Evolutionary conservation across 371 early-diverging fungal species (phyloP).

Genomic region (Apophysomyces ossiformis): DNA sequence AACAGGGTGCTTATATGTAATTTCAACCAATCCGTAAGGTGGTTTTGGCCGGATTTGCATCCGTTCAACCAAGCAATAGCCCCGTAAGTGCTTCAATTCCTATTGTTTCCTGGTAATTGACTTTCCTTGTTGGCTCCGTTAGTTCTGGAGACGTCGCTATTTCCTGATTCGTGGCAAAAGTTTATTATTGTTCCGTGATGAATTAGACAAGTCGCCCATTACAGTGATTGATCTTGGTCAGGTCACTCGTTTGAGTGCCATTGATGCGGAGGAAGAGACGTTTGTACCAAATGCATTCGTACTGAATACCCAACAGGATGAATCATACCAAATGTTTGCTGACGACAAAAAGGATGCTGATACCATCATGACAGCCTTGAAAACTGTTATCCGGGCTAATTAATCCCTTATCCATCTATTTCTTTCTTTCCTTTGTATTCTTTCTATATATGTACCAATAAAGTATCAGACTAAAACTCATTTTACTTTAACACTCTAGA

Average conservation of each 20-base stretch:
- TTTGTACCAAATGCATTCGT: slow-evolving; percentile 49
- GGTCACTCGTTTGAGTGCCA: slow-evolving; percentile 33
- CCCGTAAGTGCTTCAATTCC: slow-evolving; percentile 22
- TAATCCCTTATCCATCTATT: slow-evolving; percentile 8
- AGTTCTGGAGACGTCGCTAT: slow-evolving; percentile 29
- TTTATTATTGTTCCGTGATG: slow-evolving; percentile 27
- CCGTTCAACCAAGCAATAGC: slow-evolving; percentile 32
- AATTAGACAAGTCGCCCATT: slow-evolving; percentile 45
- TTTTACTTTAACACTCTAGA: no score
- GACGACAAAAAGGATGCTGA: slow-evolving; percentile 40
- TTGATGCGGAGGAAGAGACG: slow-evolving; percentile 44
- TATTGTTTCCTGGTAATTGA: slow-evolving; percentile 17
- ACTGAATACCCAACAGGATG: slow-evolving; percentile 33
- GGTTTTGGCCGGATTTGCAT: slow-evolving; percentile 32
- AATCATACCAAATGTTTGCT: slow-evolving; percentile 43
- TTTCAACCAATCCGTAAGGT: slow-evolving; percentile 10
- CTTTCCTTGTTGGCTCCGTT: neutral
- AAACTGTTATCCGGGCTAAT: slow-evolving; percentile 31
- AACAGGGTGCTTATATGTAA: neutral
- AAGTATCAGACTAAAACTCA: no score
- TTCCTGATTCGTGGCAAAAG: slow-evolving; percentile 29
- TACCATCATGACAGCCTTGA: slow-evolving; percentile 43
- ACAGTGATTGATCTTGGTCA: slow-evolving; percentile 45
- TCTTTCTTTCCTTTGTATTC: slow-evolving; percentile 10
- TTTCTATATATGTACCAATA: neutral